phyloP scores from a whole-genome alignment of 345 rosid genomes.

The Bruguiera gymnorhiza region DNA sequence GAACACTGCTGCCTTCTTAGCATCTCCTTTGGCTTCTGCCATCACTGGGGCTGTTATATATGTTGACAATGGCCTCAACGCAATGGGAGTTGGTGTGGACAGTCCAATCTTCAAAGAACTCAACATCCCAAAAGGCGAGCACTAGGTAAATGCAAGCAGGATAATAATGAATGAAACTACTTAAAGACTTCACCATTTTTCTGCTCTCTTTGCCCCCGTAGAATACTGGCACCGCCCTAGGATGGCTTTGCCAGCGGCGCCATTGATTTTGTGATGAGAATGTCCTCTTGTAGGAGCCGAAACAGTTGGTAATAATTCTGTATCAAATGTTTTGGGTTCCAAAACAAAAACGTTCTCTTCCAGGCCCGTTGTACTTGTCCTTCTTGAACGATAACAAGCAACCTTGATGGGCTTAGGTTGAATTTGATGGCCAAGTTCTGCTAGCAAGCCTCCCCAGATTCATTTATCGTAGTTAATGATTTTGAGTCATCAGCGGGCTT shows the following conservation, averaged over 20 bases:
- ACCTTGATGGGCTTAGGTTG: too few relatives aligned
- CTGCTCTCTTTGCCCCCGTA: background rate
- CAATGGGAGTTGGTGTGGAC: constrained; percentile 91
- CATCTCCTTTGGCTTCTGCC: constrained; percentile 88
- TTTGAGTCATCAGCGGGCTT: too few relatives aligned
- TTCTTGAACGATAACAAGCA: too few relatives aligned
- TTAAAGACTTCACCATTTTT: background rate
- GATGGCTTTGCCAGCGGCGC: background rate
- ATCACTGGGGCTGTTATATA: constrained; percentile 82
- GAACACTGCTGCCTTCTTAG: constrained; percentile 88
- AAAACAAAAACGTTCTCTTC: background rate
- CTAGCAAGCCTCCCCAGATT: background rate
- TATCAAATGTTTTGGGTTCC: background rate
- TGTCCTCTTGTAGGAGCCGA: background rate
- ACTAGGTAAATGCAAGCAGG: constrained; percentile 27
- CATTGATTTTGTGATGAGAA: constrained; percentile 8
- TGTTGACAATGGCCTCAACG: constrained; percentile 92
- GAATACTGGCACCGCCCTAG: background rate
- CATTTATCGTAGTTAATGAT: background rate
- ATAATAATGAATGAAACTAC: background rate
- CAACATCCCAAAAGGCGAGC: constrained; percentile 51
- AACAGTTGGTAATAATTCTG: background rate
- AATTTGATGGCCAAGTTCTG: too few relatives aligned
- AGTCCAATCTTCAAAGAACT: constrained; percentile 81
- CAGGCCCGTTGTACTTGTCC: too few relatives aligned